Conservation (phyloP, 192 early-diverging fungal genomes). For the Backusella circina region DNA sequence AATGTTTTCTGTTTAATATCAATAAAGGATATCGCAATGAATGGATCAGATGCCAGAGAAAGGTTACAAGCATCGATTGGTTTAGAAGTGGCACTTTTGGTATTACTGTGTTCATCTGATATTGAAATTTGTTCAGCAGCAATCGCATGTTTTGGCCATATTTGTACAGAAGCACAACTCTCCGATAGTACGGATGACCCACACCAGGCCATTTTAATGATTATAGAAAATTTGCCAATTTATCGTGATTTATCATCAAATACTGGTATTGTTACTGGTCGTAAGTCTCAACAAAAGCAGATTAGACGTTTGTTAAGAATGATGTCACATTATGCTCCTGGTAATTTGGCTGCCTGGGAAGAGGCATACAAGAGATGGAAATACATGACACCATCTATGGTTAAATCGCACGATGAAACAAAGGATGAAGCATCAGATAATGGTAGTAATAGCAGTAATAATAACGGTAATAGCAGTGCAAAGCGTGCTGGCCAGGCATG, state of each 20-base stretch:
- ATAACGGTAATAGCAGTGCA: neutral
- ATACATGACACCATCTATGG: conserved; percentile 43
- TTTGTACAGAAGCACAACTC: conserved; percentile 70
- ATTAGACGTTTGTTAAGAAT: conserved; percentile 66
- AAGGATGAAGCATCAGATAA: conserved; percentile 19
- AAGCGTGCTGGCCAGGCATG: conserved; percentile 31
- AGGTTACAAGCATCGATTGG: conserved; percentile 64
- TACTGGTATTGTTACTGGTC: conserved; percentile 50
- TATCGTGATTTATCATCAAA: conserved; percentile 64
- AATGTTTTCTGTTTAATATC: neutral
- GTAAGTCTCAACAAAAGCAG: conserved; percentile 75
- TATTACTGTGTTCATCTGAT: conserved; percentile 74
- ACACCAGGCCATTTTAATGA: conserved; percentile 43
- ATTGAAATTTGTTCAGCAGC: conserved; percentile 59
- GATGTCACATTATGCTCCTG: conserved; percentile 62
- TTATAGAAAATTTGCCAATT: conserved; percentile 66
- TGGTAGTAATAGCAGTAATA: conserved; percentile 14
- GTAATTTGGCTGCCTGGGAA: conserved; percentile 80
- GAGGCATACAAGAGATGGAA: conserved; percentile 79
- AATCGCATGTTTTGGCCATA: conserved; percentile 61
- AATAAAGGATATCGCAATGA: conserved; percentile 44
- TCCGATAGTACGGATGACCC: conserved; percentile 55
- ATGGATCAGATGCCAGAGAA: conserved; percentile 58
- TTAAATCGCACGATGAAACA: conserved; percentile 30
- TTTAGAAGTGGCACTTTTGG: conserved; percentile 71